Percentiles rank a stretch among this genome's conserved stretches.
phyloP scores from a whole-genome alignment of 2,329 filamentous ascomycete genomes.

The Trichoderma sp. region DNA sequence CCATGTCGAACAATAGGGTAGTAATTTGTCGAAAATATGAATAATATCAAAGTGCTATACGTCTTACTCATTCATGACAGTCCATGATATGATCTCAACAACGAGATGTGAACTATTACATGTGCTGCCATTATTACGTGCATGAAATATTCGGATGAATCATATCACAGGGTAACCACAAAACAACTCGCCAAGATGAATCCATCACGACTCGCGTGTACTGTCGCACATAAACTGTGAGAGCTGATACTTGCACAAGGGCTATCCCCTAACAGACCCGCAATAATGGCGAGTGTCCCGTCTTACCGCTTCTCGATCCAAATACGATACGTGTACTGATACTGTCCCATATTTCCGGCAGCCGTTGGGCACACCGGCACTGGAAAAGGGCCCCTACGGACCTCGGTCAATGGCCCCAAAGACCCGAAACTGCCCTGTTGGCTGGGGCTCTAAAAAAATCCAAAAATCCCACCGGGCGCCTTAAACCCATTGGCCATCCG shows the following conservation, averaged over 20 bases:
- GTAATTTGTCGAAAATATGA: neutral
- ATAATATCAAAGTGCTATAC: neutral
- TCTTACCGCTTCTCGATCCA: slow-evolving; percentile 8
- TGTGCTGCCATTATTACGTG: neutral
- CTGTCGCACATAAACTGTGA: neutral
- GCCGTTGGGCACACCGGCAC: slow-evolving; percentile 2
- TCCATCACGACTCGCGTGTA: neutral
- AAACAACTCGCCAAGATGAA: neutral
- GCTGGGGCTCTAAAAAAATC: neutral
- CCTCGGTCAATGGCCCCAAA: slow-evolving; percentile 14
- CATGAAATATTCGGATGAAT: neutral
- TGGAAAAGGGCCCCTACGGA: neutral
- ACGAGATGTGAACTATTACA: neutral
- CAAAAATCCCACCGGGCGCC: neutral
- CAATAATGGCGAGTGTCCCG: neutral
- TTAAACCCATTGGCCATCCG: neutral
- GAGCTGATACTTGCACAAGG: neutral
- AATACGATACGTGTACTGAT: neutral
- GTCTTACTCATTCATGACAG: neutral
- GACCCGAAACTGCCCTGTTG: neutral
- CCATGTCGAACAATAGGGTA: rapidly evolving
- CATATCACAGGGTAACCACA: neutral
- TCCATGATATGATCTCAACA: neutral
- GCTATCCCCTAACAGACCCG: slow-evolving; percentile 2
- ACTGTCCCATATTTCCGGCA: slow-evolving; percentile 6